Evolutionary conservation across 371 early-diverging fungal species (phyloP).

Genomic region (Batrachochytrium dendrobatidis): DNA sequence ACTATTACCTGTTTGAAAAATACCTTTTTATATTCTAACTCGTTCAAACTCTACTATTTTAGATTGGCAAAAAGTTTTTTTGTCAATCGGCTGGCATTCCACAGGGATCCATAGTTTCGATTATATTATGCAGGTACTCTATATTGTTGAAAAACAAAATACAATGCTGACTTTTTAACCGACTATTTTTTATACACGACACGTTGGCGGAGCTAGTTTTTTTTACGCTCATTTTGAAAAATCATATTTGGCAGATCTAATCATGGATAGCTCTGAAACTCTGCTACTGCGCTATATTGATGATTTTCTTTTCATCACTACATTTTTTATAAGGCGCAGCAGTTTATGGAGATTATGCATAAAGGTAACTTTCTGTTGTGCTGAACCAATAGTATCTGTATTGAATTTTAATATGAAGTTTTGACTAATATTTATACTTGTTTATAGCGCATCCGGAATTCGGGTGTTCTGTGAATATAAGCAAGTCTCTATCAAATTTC

Average conservation of each 20-base stretch:
- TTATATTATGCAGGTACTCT: slow-evolving; percentile 68
- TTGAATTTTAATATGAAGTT: too few relatives aligned
- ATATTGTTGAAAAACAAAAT: not conserved
- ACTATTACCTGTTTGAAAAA: not conserved
- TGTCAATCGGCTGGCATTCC: slow-evolving; percentile 72
- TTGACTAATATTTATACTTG: too few relatives aligned
- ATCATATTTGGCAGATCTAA: slow-evolving; percentile 28
- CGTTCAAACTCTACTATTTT: not conserved
- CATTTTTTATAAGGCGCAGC: slow-evolving; percentile 31
- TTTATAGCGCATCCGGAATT: too few relatives aligned
- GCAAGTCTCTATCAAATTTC: too few relatives aligned
- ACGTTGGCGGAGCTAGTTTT: slow-evolving; percentile 33
- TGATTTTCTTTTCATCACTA: slow-evolving; percentile 72
- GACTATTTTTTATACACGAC: too few relatives aligned
- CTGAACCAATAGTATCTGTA: too few relatives aligned
- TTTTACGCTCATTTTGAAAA: slow-evolving; percentile 68
- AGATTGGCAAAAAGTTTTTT: slow-evolving; percentile 49
- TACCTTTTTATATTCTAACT: not conserved
- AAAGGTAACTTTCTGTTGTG: too few relatives aligned
- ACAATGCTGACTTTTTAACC: not conserved
- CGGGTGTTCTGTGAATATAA: too few relatives aligned
- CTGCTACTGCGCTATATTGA: slow-evolving; percentile 66
- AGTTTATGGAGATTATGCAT: slow-evolving; percentile 48
- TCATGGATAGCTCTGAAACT: slow-evolving; percentile 4
- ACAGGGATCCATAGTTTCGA: slow-evolving; percentile 81